Base-by-base conservation (phyloP, 768 basidiomycete species). In the Rhodosporidiobolus sp. region DNA sequence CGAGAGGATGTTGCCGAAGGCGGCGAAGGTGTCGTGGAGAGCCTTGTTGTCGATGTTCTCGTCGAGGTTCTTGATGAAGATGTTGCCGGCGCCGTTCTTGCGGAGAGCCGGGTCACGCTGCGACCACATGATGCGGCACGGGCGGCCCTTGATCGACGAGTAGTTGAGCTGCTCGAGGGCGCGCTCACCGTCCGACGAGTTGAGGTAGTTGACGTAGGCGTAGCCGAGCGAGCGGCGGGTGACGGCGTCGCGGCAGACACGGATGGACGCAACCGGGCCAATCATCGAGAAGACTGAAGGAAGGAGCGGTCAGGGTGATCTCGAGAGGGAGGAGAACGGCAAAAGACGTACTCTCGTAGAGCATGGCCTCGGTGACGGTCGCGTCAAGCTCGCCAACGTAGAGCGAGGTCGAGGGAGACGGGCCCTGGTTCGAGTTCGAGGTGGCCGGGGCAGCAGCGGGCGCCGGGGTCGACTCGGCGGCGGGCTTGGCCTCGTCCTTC, bases 91-190 rank as follows among this genome's bases (percentile, higher is more conserved):
- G 76, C 94, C 94, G 75, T 94, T 97, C 88, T 98, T 98, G 83
- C 96, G 91, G 81, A 99, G 88, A 78, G 94, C 92, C 70, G 96
- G 96, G 85, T 98, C 96, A 82, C 96, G 92, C 87, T 98, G 96
- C 80, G 94, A 97, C 95, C 96, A 98, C 96, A 99, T 99, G 86
- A 99, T 99, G 79, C 96, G 92, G 86, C 96, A 99, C 75, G 96
- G 90, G 79, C 93, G 90, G 83, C 90, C 90, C 86, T 98, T 98
- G 85, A 99, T 98, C 81, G 94, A 84, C 77, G 96, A 98, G 82
- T 99, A 99, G 84, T 99, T 99, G 82, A 99, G 89, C 83, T 94
- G 92, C 84, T 99, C 96, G 75, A 99, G 87, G 76, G 96, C 95
- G 81, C 94, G 92, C 85, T 99, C 96, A 81, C 92, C 96, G 85